These are phyloP conservation scores for Bryoglossum gracile DNA, from an alignment of 495 filamentous ascomycete genomes.

Conservation along the genomic window DNA sequence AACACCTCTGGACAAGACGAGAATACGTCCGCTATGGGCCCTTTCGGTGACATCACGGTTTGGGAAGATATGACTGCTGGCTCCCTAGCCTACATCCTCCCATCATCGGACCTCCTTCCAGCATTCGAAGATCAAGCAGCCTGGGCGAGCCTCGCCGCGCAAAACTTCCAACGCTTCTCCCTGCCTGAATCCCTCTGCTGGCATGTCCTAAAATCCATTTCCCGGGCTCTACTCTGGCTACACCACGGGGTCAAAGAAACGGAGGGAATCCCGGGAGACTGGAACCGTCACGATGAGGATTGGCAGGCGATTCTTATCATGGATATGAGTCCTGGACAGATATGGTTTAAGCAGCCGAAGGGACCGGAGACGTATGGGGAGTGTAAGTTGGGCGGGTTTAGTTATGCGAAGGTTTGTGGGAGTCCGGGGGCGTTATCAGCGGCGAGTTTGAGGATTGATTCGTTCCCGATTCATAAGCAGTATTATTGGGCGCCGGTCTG, in stretches of 20 bases:
- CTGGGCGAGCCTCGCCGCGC: slow-evolving; percentile 13
- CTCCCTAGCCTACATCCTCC: slow-evolving; percentile 15
- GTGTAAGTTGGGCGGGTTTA: slow-evolving; percentile 42
- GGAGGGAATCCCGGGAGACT: slow-evolving; percentile 15
- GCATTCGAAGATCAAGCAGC: slow-evolving; percentile 1
- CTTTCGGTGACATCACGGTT: slow-evolving; percentile 13
- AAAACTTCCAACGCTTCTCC: slow-evolving; percentile 18
- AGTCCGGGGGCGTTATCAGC: slow-evolving; percentile 19
- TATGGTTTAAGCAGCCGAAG: slow-evolving; percentile 37
- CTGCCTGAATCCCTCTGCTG: slow-evolving; percentile 23
- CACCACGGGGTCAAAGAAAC: slow-evolving; percentile 24
- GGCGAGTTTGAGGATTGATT: slow-evolving; percentile 1
- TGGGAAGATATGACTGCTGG: slow-evolving; percentile 25
- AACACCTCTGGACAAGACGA: not conserved
- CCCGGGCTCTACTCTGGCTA: slow-evolving; percentile 20
- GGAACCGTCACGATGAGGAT: slow-evolving; percentile 23
- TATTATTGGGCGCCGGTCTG: slow-evolving; percentile 18
- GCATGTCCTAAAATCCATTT: slow-evolving; percentile 21
- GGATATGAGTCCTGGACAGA: slow-evolving; percentile 33
- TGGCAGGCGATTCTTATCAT: slow-evolving; percentile 42
- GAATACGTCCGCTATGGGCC: not conserved
- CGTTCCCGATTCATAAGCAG: slow-evolving; percentile 4
- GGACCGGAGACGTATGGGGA: slow-evolving; percentile 39
- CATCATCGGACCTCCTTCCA: slow-evolving; percentile 4
- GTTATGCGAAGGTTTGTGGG: slow-evolving; percentile 27